Conservation (phyloP, 208 protist species). For the Wallacemonas rigidus region DNA sequence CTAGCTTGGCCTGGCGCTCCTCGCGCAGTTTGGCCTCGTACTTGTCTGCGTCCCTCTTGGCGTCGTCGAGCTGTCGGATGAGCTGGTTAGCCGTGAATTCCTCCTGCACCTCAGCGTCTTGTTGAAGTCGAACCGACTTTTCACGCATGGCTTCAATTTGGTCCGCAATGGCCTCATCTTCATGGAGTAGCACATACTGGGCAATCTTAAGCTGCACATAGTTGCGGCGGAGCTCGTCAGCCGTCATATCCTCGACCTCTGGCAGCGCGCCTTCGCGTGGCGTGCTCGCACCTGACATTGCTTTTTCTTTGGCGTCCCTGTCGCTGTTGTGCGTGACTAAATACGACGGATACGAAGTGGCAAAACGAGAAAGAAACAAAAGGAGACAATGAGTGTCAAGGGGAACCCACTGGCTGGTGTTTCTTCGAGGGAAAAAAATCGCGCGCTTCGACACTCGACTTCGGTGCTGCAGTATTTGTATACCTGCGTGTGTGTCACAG, state of each 20-base stretch:
- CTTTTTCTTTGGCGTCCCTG: not conserved
- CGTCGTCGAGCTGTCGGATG: slow-evolving; percentile 68
- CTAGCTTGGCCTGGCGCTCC: slow-evolving; percentile 45
- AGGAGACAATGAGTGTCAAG: too few species aligned
- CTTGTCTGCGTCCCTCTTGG: slow-evolving; percentile 51
- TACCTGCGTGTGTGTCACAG: too few species aligned
- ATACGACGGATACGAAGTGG: too few species aligned
- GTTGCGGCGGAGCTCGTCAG: slow-evolving; percentile 58
- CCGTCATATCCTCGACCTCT: slow-evolving; percentile 52
- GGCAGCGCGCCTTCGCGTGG: slow-evolving; percentile 21
- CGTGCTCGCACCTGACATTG: slow-evolving; percentile 19
- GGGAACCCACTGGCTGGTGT: too few species aligned
- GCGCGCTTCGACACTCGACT: too few species aligned
- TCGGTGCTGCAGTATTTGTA: too few species aligned
- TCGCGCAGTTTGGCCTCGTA: slow-evolving; percentile 53
- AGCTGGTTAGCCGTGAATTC: slow-evolving; percentile 77
- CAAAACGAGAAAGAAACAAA: not conserved
- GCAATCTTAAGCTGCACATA: slow-evolving; percentile 50
- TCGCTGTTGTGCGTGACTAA: too few species aligned
- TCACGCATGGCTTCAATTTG: slow-evolving; percentile 65
- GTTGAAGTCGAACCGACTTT: slow-evolving; percentile 70
- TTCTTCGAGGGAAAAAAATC: too few species aligned
- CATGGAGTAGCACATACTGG: slow-evolving; percentile 37
- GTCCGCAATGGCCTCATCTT: slow-evolving; percentile 39
- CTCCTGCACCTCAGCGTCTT: slow-evolving; percentile 77